Percentiles rank a stretch among this genome's conserved stretches.
Evolutionary conservation across 495 filamentous ascomycete species (phyloP).

Genomic region (Acidomyces sp.): DNA sequence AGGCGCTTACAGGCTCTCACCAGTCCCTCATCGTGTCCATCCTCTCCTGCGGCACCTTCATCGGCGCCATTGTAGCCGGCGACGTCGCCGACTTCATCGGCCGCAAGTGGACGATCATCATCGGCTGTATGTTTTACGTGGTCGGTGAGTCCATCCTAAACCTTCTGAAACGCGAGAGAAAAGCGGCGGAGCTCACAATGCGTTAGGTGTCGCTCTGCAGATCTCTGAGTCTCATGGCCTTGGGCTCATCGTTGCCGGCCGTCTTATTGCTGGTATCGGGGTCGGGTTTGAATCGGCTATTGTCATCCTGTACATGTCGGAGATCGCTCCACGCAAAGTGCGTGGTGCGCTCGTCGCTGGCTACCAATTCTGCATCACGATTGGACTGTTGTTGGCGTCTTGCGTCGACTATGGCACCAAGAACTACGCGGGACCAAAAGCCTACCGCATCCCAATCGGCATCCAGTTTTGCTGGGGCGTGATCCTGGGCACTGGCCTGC

Average conservation of each 20-base stretch:
- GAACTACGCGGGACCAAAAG: conserved; percentile 45
- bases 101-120: conserved; percentile 28
- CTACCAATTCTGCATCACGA: conserved; percentile 74
- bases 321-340: conserved; percentile 52
- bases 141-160: conserved; percentile 24
- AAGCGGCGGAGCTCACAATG: background rate
- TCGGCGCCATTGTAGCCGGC: conserved; percentile 31
- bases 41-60: conserved; percentile 58
- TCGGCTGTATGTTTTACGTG: conserved; percentile 28
- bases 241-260: conserved; percentile 63
- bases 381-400: conserved; percentile 69
- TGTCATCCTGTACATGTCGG: conserved; percentile 59
- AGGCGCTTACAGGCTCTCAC: conserved; percentile 20
- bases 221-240: conserved; percentile 36
- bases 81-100: conserved; percentile 29
- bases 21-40: conserved; percentile 40
- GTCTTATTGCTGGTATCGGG: conserved; percentile 69
- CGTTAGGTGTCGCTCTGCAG: conserved; percentile 27
- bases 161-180: too few relatives aligned
- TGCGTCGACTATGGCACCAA: conserved; percentile 65
- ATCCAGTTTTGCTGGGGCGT: conserved; percentile 72
- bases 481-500: conserved; percentile 58
- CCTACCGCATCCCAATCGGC: conserved; percentile 72
- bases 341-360: conserved; percentile 68
- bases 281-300: conserved; percentile 69